phyloP scores from a whole-genome alignment of 768 basidiomycete genomes.

The Cubamyces lactineus region DNA sequence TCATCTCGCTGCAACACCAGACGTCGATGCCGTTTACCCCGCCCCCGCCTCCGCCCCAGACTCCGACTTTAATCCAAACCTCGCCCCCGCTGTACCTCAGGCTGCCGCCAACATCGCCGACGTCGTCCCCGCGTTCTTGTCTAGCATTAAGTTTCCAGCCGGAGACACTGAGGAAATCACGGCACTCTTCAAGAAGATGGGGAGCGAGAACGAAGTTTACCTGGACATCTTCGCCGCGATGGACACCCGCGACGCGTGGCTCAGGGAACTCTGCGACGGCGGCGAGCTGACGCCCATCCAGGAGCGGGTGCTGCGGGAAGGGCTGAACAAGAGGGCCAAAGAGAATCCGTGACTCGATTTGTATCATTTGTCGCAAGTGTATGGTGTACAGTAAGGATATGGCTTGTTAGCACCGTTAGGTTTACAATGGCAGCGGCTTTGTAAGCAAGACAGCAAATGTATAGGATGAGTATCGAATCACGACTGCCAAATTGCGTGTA shows the following conservation, averaged over 20 bases:
- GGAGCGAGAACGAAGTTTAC: background rate
- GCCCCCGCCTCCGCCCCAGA: background rate
- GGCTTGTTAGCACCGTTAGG: too few species aligned
- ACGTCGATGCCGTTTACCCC: too few species aligned
- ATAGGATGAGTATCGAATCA: too few species aligned
- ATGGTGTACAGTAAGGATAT: too few species aligned
- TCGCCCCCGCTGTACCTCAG: background rate
- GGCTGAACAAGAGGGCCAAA: background rate
- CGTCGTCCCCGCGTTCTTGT: background rate
- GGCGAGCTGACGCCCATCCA: background rate
- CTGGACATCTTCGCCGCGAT: background rate
- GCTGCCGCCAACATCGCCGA: too few species aligned
- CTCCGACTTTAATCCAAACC: background rate
- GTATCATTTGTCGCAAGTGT: too few species aligned
- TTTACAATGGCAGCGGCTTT: too few species aligned
- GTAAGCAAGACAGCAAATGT: too few species aligned
- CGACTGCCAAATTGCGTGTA: too few species aligned
- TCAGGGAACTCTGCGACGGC: background rate
- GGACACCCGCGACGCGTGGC: constrained; percentile 4
- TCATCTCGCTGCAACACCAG: too few species aligned
- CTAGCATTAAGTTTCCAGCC: background rate
- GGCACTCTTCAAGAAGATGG: background rate
- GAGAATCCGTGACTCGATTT: too few species aligned
- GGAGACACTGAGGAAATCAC: background rate
- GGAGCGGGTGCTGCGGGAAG: background rate